phyloP scores from a whole-genome alignment of 176 grass and related monocot species.

The Carex parvula region DNA sequence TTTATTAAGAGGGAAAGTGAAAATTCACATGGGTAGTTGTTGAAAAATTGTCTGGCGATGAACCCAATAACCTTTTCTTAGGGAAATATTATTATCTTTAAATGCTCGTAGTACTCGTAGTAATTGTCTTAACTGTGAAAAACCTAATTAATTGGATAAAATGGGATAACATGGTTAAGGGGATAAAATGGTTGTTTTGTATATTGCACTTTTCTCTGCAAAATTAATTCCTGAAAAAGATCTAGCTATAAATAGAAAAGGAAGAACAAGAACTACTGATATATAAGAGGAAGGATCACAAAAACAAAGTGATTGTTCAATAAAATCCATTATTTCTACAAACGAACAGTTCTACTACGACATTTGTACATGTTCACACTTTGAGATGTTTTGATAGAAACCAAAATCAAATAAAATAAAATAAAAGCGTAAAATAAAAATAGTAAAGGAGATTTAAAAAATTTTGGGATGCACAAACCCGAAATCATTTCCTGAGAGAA shows the following conservation, averaged over 20 bases:
- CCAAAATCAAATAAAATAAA: not conserved
- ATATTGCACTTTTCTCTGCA: not conserved
- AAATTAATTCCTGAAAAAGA: conserved; percentile 3
- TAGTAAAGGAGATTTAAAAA: not conserved
- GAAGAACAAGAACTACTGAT: not conserved
- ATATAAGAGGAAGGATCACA: not conserved
- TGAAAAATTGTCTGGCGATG: conserved; percentile 11
- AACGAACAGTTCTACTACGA: not conserved
- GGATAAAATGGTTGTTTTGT: not conserved
- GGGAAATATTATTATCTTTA: not conserved
- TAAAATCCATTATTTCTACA: not conserved
- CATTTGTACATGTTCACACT: conserved; percentile 6
- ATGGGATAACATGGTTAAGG: too few relatives aligned
- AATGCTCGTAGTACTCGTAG: not conserved
- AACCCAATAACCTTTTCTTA: conserved; percentile 9
- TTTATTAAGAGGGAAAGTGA: conserved; percentile 11
- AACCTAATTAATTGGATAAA: not conserved
- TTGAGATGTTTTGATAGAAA: not conserved
- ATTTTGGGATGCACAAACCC: not conserved
- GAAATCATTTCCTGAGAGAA: not conserved
- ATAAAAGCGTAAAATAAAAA: not conserved
- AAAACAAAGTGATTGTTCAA: not conserved
- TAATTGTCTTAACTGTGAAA: not conserved
- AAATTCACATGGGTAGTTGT: conserved; percentile 21
- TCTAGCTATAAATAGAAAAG: not conserved